Evolutionary conservation across 768 basidiomycete genomes (phyloP).

Genomic region (Tylopilus balloui): DNA sequence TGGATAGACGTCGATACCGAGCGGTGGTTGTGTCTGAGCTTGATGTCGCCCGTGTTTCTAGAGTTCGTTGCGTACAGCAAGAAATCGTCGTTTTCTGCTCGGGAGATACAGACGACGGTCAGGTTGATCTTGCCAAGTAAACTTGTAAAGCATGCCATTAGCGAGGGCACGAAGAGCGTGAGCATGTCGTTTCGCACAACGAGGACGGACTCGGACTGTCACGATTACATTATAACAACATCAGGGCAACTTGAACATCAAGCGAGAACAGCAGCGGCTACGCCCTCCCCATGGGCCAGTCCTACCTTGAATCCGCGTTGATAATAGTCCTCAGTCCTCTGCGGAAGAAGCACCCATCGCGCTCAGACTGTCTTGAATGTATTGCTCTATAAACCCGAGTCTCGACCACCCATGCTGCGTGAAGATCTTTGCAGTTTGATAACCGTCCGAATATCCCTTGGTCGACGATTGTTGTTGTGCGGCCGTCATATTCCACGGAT

Average conservation of each 20-base stretch:
- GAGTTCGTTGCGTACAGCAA: too few species aligned
- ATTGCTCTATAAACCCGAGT: slow-evolving; percentile 61
- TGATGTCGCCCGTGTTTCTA: too few species aligned
- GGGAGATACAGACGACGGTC: too few species aligned
- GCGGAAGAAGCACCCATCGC: slow-evolving; percentile 12
- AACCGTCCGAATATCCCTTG: slow-evolving; percentile 59
- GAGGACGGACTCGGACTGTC: not conserved
- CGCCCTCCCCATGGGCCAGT: slow-evolving; percentile 11
- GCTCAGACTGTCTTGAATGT: slow-evolving; percentile 45
- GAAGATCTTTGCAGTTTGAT: slow-evolving; percentile 51
- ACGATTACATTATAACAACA: not conserved
- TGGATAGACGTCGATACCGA: too few species aligned
- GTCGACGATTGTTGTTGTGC: slow-evolving; percentile 11
- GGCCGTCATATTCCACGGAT: slow-evolving; percentile 6
- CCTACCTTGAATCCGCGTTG: slow-evolving; percentile 15
- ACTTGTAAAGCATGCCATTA: too few species aligned
- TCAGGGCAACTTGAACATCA: not conserved
- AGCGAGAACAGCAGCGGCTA: slow-evolving; percentile 10
- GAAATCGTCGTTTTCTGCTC: too few species aligned
- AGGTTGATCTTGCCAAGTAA: slow-evolving; percentile 44
- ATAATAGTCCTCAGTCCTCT: slow-evolving; percentile 12
- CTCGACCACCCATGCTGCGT: slow-evolving; percentile 43
- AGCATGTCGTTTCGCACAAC: slow-evolving; percentile 45
- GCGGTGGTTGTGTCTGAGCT: too few species aligned
- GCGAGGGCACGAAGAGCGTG: too few species aligned